Percentiles rank a stretch among this genome's conserved stretches.
Conservation (phyloP, 108 stramenopile species). For the Aureococcus anophagefferens region DNA sequence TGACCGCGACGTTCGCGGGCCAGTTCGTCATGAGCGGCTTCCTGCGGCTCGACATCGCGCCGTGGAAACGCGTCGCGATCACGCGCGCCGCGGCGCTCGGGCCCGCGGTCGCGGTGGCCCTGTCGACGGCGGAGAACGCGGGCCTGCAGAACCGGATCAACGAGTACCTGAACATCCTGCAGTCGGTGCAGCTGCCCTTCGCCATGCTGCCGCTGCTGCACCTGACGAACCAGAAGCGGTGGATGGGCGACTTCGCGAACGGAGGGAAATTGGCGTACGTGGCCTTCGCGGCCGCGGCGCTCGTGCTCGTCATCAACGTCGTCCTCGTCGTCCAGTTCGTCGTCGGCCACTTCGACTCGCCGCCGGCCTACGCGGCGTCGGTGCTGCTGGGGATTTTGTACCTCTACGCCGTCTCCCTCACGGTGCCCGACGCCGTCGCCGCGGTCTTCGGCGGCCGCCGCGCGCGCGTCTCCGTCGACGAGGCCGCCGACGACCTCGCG, state of each 20-base stretch:
- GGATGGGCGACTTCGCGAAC: conserved; percentile 38
- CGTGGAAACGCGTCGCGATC: conserved; percentile 35
- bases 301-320: conserved; percentile 27
- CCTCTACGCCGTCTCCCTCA: no score
- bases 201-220: conserved; percentile 35
- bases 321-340: conserved; percentile 23
- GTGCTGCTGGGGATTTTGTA: no score
- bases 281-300: conserved; percentile 19
- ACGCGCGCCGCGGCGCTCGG: no score
- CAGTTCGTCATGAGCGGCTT: conserved; percentile 50
- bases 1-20: conserved; percentile 49
- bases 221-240: conserved; percentile 8
- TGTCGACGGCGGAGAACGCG: conserved; percentile 25
- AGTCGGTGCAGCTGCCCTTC: conserved; percentile 42
- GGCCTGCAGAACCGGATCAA: conserved; percentile 28
- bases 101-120: conserved; percentile 34
- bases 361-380: no score
- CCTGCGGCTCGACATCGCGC: conserved; percentile 30
- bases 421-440: no score
- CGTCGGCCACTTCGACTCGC: no score
- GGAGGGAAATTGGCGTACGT: conserved; percentile 3
- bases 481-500: no score
- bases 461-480: no score
- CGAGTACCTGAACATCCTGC: conserved; percentile 39
- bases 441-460: no score